Base-by-base conservation (phyloP, 164 flowering plant species). In the Litsea cubeba region DNA sequence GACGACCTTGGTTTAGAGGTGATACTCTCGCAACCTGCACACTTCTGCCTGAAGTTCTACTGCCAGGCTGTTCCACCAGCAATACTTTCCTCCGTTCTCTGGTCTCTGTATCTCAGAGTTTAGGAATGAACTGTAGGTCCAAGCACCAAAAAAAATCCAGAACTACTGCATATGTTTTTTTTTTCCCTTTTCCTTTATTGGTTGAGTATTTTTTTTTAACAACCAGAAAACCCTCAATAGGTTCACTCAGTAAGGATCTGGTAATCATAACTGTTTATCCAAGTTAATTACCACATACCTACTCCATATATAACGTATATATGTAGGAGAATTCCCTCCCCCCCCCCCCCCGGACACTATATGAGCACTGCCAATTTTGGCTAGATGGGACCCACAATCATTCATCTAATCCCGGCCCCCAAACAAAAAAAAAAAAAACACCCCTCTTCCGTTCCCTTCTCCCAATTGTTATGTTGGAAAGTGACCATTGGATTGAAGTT, bases 21-120 rank as follows among this genome's bases (percentile, higher is more conserved):
- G 74, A 80, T 28, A 85, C 76, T 83, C 82, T 91, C 22, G 81
- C 30, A 28, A 77, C 82, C 83, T 84, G 97, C 12, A 70, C 72
- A 77, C 81, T 85, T 79, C 91, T 86, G 26, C 81, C 82, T 66
- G 82, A 75, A 12, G 77, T 58, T 77, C 81, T 92, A 72, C 88
- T 91, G 50, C 90, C 90, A 3, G 97, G 97, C 62, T 92, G 97
- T 81, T 96, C 99, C 78, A 96, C 91, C 72, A 91, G 79, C 79
- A 83, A 87, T 71, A 94, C 92, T 84, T 91, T 96, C 77, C 99
- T 84, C 24, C 95, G 93, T 69, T 84, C 93, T 85, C 83, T 87
- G 30, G 79, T 81, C 74, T 87, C 99, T 95, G 82, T 76, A 71
- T 76, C 72, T 72, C 80, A 66, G 46, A 40, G 89, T 74, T 85